Conservation (phyloP, 441 rosid genomes). For the Syzygium syzygioides region DNA sequence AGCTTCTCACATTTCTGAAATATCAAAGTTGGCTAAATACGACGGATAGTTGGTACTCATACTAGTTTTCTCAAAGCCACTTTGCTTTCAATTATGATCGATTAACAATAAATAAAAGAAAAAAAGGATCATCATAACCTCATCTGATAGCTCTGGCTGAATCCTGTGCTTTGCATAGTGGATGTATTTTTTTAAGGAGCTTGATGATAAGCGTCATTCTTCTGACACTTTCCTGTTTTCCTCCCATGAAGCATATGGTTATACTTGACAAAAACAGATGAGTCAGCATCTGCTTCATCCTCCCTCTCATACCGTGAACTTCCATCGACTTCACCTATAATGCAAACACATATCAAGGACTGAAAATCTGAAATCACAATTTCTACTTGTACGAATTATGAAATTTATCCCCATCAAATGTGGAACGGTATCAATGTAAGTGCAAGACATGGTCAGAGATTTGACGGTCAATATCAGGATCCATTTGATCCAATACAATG, state of each 20-base stretch:
- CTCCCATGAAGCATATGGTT: slow-evolving; percentile 87
- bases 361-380: neutral
- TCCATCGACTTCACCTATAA: slow-evolving; percentile 63
- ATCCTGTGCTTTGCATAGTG: slow-evolving; percentile 97
- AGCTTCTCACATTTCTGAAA: neutral
- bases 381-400: slow-evolving; percentile 1
- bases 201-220: slow-evolving; percentile 77
- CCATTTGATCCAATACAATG: slow-evolving; percentile 99
- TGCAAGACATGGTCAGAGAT: slow-evolving; percentile 95
- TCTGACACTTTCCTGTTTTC: slow-evolving; percentile 59
- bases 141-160: slow-evolving; percentile 90
- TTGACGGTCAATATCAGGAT: slow-evolving; percentile 78
- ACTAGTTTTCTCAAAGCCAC: neutral
- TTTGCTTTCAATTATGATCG: neutral
- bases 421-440: slow-evolving; percentile 80
- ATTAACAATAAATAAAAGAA: neutral
- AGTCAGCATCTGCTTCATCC: slow-evolving; percentile 67
- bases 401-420: slow-evolving; percentile 63
- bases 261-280: slow-evolving; percentile 83
- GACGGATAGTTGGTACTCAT: neutral
- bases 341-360: slow-evolving; percentile 11
- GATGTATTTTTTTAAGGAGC: slow-evolving; percentile 87
- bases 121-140: slow-evolving; percentile 34
- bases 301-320: slow-evolving; percentile 61
- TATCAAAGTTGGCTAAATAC: neutral